Base-by-base conservation (phyloP, 306 rosid genomes). In the Inga leiocalycina region DNA sequence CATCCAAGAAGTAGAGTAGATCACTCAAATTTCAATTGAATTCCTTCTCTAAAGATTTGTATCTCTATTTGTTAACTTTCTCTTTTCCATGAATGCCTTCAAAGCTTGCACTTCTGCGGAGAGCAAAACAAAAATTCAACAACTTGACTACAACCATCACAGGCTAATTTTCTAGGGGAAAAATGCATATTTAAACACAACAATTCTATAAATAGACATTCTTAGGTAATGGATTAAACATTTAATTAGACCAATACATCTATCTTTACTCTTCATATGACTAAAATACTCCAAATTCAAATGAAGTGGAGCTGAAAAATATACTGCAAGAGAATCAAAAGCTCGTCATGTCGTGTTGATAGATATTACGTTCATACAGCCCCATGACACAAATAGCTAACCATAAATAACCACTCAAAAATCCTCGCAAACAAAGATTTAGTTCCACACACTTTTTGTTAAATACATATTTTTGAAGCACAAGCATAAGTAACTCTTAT, bases 21-120 rank as follows among this genome's bases (percentile, higher is more conserved):
- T 66, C 61, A 74, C 68, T 39, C 74, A 37, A 19, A 9, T 67
- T 35, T 35, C 37, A 35, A 35, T 20, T 37, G 22, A 68, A 22
- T n/a, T 62, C 75, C 76, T 49, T 74, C 57, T 14, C 75, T 54
- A 79, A 62, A 80, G 61, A 71, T 37, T 77, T 87, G 77, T 75
- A 70, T 74, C 77, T 86, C 69, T 67, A 72, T 61, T 45, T 67
- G 59, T 75, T 71, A 75, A 59, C 83, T 84, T 89, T 83, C 86
- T 92, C 85, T 83, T 91, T 81, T 93, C 94, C 71, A 74, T 71
- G 88, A 97, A 94, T 43, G 84, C 85, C 91, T 82, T 94, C 91
- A 94, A 84, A 90, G 94, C 97, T 84, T 89, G 92, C 59, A 93
- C 91, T 79, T 93, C 93, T 91, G 89, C 27, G 24, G 17, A 16